These are phyloP conservation scores for Vaccinium myrtillus DNA, from an alignment of 148 eudicot species.

Conservation along the genomic window DNA sequence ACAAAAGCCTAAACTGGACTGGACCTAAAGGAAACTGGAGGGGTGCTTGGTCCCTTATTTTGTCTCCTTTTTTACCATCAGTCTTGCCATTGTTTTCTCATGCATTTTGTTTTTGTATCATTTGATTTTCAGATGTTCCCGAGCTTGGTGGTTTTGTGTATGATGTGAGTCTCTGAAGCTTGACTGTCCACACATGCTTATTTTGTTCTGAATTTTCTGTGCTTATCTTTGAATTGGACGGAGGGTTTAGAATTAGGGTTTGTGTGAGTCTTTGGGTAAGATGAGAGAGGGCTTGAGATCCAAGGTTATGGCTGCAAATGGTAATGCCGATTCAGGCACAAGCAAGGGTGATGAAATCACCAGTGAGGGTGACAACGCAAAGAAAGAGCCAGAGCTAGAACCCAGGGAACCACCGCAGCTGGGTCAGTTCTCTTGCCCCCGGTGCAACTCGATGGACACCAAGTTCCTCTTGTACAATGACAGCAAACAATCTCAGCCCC, in stretches of 20 bases:
- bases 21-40: not conserved
- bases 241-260: slow-evolving; percentile 12
- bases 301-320: slow-evolving; percentile 21
- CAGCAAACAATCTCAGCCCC: not conserved
- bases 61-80: not conserved
- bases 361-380: slow-evolving; percentile 13
- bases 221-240: not conserved
- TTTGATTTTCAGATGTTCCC: not conserved
- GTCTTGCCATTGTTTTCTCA: not conserved
- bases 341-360: not conserved
- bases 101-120: not conserved
- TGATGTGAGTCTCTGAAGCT: not conserved
- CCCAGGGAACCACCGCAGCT: slow-evolving; percentile 19
- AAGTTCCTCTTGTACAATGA: not conserved
- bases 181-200: not conserved
- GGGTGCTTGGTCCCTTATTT: not conserved
- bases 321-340: slow-evolving; percentile 16
- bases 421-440: slow-evolving; percentile 19
- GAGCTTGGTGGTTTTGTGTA: not conserved
- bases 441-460: not conserved
- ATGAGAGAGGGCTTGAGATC: slow-evolving; percentile 56
- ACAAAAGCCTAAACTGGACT: not conserved
- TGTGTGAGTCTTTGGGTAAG: slow-evolving; percentile 24
- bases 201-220: not conserved
- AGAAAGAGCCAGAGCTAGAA: slow-evolving; percentile 2